Percentiles rank a stretch among this genome's conserved stretches.
These are phyloP conservation scores for Globisporangium solare DNA, from an alignment of 352 stramenopile species.

Conservation along the genomic window DNA sequence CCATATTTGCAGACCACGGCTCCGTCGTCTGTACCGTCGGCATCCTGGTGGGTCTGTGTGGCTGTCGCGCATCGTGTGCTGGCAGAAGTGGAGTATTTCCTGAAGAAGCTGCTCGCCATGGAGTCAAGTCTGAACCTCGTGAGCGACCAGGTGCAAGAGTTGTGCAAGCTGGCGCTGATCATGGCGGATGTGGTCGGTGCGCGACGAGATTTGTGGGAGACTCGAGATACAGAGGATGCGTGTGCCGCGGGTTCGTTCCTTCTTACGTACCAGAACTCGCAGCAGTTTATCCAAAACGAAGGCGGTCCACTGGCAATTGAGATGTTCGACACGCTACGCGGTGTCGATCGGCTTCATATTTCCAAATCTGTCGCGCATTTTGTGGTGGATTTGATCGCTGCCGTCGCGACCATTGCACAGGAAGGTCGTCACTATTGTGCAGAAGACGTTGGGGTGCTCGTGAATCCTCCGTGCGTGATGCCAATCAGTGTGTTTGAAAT, in stretches of 20 bases:
- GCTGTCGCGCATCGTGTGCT: conserved; percentile 42
- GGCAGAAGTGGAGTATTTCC: conserved; percentile 51
- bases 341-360: conserved; percentile 41
- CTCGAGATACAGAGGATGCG: conserved; percentile 21
- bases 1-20: conserved; percentile 21
- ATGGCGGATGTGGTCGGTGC: conserved; percentile 45
- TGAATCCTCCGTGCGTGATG: conserved; percentile 41
- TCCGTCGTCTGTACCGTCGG: conserved; percentile 26
- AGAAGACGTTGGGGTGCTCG: conserved; percentile 30
- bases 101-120: conserved; percentile 50
- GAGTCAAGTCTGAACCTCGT: conserved; percentile 29
- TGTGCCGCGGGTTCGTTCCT: conserved; percentile 42
- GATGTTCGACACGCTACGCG: conserved; percentile 46
- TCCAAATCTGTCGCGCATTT: conserved; percentile 49
- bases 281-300: conserved; percentile 65
- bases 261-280: conserved; percentile 42
- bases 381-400: conserved; percentile 35
- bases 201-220: conserved; percentile 40
- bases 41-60: conserved; percentile 58
- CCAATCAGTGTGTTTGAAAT: conserved; percentile 50
- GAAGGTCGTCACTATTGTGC: conserved; percentile 45
- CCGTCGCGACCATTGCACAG: conserved; percentile 34
- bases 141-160: conserved; percentile 41
- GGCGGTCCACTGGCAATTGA: conserved; percentile 44
- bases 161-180: conserved; percentile 48